Base-by-base conservation (phyloP, 306 rosid species). In the Neltuma alba region DNA sequence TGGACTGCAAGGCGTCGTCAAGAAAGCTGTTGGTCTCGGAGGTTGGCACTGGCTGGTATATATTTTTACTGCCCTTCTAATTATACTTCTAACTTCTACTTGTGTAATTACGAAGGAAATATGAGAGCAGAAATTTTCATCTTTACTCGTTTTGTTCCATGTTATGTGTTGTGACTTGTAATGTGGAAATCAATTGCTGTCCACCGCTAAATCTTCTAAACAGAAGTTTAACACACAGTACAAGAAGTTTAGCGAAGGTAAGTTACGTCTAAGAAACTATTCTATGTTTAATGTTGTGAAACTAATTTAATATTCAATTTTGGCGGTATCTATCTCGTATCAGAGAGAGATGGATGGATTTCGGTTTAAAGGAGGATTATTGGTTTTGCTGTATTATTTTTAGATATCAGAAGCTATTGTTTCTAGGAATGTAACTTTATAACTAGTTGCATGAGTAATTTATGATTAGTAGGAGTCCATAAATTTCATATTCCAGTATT, bases 11-110 rank as follows among this genome's bases (percentile, higher is more conserved):
- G 94, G 94, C 38, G 94, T 90, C 68, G 94, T 90, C 69, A 90
- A 90, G 88, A 90, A 90, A 76, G 94, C 92, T 81, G 94, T 90
- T 42, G 94, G 94, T 15, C 89, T 90, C 37, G 94, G 94, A 65
- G 94, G 94, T 15, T 90, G 94, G 94, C 94, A 90, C 72, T 90
- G 94, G 94, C 94, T 90, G 94, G 94, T 90, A 90, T 30, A 1
- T 54, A 58, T 55, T 23, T 55, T 28, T 6, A 6, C 41, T 12
- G 14, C 14, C 21, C 20, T 76, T 36, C 12, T n/a, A 37, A n/a
- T n/a, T 33, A 7, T 36, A 2, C 70, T 63, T 41, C 20, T 63
- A 31, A 31, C 36, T 33, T 33, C 36, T 41, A 10, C 1, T 16
- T 63, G 33, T 63, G 40, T 18, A 15, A 58, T 25, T 28, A 14